These are phyloP conservation scores for Cryomyces antarcticus DNA, from an alignment of 495 filamentous ascomycete genomes.

Conservation along the genomic window DNA sequence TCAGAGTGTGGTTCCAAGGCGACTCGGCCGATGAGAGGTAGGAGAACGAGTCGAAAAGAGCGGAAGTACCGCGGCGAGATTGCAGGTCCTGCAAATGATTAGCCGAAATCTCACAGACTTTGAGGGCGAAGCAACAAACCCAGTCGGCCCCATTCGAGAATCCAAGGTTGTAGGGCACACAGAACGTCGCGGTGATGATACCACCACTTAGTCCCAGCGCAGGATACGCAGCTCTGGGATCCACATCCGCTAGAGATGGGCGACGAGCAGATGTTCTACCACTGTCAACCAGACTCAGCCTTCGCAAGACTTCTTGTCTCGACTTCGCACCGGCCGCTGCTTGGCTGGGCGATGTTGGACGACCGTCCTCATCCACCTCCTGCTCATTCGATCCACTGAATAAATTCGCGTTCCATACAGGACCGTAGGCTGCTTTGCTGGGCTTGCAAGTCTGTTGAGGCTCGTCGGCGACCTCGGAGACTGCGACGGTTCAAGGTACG, in stretches of 20 bases:
- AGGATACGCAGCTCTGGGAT: slow-evolving; percentile 42
- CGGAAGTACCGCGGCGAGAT: slow-evolving; percentile 63
- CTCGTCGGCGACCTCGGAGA: slow-evolving; percentile 1
- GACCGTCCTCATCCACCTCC: not conserved
- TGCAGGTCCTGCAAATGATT: slow-evolving; percentile 36
- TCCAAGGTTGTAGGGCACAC: slow-evolving; percentile 54
- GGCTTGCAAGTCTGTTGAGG: not conserved
- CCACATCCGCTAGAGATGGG: slow-evolving; percentile 33
- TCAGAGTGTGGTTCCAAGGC: slow-evolving; percentile 67
- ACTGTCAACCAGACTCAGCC: slow-evolving; percentile 30
- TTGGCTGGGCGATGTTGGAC: slow-evolving; percentile 23
- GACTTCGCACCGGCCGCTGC: slow-evolving; percentile 31
- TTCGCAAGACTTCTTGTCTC: slow-evolving; percentile 39
- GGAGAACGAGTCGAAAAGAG: slow-evolving; percentile 71
- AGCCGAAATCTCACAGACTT: not conserved
- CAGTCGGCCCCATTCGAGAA: slow-evolving; percentile 50
- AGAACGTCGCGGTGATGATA: slow-evolving; percentile 74
- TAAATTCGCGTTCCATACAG: slow-evolving; percentile 3
- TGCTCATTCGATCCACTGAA: not conserved
- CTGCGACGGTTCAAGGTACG: not conserved
- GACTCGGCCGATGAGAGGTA: slow-evolving; percentile 57
- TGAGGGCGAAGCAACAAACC: slow-evolving; percentile 27
- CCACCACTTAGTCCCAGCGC: slow-evolving; percentile 54
- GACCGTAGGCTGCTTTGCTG: not conserved
- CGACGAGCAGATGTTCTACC: slow-evolving; percentile 17